Evolutionary conservation across 106 monocot species (phyloP).

Genomic region (Vanilla planifolia): DNA sequence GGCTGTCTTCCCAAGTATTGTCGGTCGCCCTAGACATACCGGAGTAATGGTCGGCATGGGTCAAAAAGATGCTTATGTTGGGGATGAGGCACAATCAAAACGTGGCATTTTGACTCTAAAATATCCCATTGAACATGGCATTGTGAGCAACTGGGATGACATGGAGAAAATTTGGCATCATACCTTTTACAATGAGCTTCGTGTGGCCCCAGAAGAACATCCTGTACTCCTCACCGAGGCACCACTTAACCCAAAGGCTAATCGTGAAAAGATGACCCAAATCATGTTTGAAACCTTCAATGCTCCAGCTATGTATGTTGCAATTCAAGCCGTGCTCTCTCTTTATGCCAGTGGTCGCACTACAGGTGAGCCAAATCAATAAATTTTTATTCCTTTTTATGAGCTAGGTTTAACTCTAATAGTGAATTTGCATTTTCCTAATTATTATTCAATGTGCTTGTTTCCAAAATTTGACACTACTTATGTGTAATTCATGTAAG

Average conservation of each 20-base stretch:
- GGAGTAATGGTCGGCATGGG: slow-evolving; percentile 42
- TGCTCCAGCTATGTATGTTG: slow-evolving; percentile 28
- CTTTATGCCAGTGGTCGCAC: slow-evolving; percentile 23
- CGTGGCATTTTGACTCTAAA: slow-evolving; percentile 17
- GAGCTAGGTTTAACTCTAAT: background rate
- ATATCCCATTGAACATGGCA: slow-evolving; percentile 19
- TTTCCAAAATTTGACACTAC: too few relatives aligned
- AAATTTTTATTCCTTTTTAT: background rate
- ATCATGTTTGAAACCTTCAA: slow-evolving; percentile 24
- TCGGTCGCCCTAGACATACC: slow-evolving; percentile 26
- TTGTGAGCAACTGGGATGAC: slow-evolving; percentile 19
- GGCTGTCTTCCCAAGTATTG: slow-evolving; percentile 19
- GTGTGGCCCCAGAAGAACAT: slow-evolving; percentile 17
- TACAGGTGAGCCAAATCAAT: slow-evolving; percentile 13
- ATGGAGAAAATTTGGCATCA: slow-evolving; percentile 27
- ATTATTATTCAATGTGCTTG: too few relatives aligned
- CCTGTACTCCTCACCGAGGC: slow-evolving; percentile 15
- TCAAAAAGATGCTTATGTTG: slow-evolving; percentile 31
- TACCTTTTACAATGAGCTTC: slow-evolving; percentile 23
- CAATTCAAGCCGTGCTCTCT: slow-evolving; percentile 27
- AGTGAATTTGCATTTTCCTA: too few relatives aligned
- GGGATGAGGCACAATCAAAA: slow-evolving; percentile 18
- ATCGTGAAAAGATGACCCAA: slow-evolving; percentile 21
- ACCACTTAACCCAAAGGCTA: slow-evolving; percentile 15
- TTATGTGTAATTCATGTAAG: too few relatives aligned